A percentile compares a stretch with the other conserved stretches of the same genome.
Conservation (phyloP, 768 basidiomycete species). For the Auriscalpium microsporum region DNA sequence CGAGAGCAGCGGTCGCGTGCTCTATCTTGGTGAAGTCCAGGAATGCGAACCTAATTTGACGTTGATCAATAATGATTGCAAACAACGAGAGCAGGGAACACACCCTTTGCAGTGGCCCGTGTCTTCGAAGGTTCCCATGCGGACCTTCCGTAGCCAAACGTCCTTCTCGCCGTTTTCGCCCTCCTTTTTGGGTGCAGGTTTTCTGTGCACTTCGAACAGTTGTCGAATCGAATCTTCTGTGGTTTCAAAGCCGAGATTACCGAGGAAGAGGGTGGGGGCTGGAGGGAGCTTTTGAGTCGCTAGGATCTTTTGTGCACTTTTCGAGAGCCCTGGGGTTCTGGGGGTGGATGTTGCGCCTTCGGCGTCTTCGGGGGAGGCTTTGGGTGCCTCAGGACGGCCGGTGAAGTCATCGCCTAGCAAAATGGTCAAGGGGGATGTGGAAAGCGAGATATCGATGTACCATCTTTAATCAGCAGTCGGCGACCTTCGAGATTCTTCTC, state of each 20-base stretch:
- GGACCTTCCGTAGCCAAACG: slow-evolving; percentile 68
- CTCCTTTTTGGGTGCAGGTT: slow-evolving; percentile 24
- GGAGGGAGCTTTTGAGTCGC: slow-evolving; percentile 73
- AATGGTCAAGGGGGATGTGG: neutral
- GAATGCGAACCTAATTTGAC: slow-evolving; percentile 70
- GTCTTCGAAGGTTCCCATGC: slow-evolving; percentile 96
- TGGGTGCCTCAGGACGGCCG: slow-evolving; percentile 51
- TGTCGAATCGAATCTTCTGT: slow-evolving; percentile 69
- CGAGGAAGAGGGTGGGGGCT: slow-evolving; percentile 82
- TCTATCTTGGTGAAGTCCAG: slow-evolving; percentile 79
- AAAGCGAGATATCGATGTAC: slow-evolving; percentile 30
- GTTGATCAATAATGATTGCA: neutral
- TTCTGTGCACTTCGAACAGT: slow-evolving; percentile 63
- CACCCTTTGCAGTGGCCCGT: slow-evolving; percentile 94
- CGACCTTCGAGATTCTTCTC: slow-evolving; percentile 81
- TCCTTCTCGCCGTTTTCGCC: slow-evolving; percentile 22
- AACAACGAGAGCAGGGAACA: slow-evolving; percentile 15
- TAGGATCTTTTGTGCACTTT: slow-evolving; percentile 73
- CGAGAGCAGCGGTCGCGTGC: slow-evolving; percentile 73
- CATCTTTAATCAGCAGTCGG: slow-evolving; percentile 88
- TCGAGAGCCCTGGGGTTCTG: slow-evolving; percentile 36
- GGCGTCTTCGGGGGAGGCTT: slow-evolving; percentile 22
- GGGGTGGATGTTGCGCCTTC: slow-evolving; percentile 27
- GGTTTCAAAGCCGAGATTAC: slow-evolving; percentile 88
- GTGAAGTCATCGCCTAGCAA: slow-evolving; percentile 61